These are phyloP conservation scores for Paramecium sexaurelia DNA, from an alignment of 73 alveolate genomes.

Conservation along the genomic window DNA sequence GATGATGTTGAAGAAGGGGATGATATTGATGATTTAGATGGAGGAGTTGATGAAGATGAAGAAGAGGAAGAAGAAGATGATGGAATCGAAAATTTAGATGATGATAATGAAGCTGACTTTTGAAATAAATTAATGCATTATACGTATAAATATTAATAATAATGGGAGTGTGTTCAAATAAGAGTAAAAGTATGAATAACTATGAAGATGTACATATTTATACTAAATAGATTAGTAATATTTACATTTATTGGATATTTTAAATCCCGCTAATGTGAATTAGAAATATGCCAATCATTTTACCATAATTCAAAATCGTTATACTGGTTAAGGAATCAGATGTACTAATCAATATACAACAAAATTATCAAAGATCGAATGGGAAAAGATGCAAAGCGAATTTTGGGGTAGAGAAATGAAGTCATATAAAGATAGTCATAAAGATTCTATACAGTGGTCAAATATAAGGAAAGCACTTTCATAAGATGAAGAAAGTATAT, in stretches of 20 bases:
- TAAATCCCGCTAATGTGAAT: constrained; percentile 13
- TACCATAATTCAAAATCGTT: background rate
- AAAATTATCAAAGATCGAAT: background rate
- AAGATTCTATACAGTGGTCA: background rate
- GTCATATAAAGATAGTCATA: background rate
- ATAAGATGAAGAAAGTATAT: background rate
- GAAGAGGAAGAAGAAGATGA: constrained; percentile 74
- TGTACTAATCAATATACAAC: background rate
- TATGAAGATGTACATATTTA: background rate
- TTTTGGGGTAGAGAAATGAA: constrained; percentile 41
- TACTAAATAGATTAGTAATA: background rate
- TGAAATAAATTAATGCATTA: background rate
- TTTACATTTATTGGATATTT: background rate
- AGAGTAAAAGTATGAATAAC: background rate
- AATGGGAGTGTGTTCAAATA: constrained; percentile 41
- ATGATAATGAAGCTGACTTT: constrained; percentile 72
- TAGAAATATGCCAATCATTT: background rate
- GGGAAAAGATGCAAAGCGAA: background rate
- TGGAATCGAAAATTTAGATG: constrained; percentile 69
- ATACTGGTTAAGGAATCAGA: background rate
- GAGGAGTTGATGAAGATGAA: constrained; percentile 62
- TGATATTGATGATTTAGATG: constrained; percentile 5
- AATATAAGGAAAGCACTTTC: background rate
- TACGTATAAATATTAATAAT: background rate
- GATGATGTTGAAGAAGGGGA: background rate